Evolutionary conservation across 2,329 filamentous ascomycete species (phyloP).

Genomic region (Hypocreales sp.): DNA sequence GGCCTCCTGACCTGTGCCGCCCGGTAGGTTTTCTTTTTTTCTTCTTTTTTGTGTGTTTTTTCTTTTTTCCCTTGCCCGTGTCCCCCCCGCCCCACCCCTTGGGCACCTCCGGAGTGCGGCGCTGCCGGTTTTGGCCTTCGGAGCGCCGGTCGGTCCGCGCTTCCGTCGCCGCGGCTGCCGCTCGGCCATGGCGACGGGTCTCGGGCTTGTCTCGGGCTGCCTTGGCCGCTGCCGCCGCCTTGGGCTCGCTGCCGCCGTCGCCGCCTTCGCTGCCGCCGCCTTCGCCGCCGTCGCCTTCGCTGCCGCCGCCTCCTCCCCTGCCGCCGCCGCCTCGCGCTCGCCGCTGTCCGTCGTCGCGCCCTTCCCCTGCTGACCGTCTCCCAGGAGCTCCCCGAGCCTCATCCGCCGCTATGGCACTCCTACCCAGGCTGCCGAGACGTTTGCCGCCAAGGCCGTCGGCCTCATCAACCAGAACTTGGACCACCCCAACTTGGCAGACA

Average conservation of each 20-base stretch:
- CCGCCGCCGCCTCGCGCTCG: too few relatives aligned
- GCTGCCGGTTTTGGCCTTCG: neutral
- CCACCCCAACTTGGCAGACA: conserved; percentile 42
- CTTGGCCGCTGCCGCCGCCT: too few relatives aligned
- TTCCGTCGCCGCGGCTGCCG: neutral
- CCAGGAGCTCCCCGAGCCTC: conserved; percentile 37
- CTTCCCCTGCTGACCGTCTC: neutral
- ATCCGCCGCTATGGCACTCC: conserved; percentile 44
- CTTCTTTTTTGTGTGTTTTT: too few relatives aligned
- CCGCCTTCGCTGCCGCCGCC: too few relatives aligned
- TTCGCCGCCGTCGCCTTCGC: too few relatives aligned
- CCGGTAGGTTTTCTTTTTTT: too few relatives aligned
- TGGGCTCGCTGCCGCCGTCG: too few relatives aligned
- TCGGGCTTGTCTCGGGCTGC: conserved; percentile 2
- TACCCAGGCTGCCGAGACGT: conserved; percentile 40
- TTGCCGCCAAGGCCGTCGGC: conserved; percentile 40
- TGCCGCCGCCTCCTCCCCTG: too few relatives aligned
- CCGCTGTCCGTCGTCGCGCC: neutral
- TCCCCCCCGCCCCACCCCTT: conserved; percentile 2
- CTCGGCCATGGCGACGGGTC: neutral
- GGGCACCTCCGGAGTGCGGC: conserved; percentile 8
- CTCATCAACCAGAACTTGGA: conserved; percentile 43
- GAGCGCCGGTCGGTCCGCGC: neutral
- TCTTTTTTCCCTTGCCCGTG: conserved; percentile 3
- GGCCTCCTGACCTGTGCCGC: conserved; percentile 41